Conservation (phyloP, 495 filamentous ascomycete species). For the Evansstolkia leycettana region DNA sequence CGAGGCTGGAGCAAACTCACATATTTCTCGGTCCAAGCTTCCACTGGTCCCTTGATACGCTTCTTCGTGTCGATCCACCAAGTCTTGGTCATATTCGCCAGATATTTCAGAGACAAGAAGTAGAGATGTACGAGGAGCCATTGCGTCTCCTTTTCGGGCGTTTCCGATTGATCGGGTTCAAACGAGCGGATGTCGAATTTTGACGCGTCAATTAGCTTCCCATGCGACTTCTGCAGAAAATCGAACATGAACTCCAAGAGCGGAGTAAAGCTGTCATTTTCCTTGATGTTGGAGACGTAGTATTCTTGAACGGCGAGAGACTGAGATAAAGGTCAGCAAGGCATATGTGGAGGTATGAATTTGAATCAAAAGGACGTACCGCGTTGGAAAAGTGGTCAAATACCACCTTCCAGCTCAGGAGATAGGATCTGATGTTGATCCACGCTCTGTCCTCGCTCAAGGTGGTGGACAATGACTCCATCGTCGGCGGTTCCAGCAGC, state of each 20-base stretch:
- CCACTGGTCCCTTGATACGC: constrained; percentile 62
- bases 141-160: constrained; percentile 54
- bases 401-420: constrained; percentile 84
- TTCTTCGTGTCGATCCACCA: constrained; percentile 75
- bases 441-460: constrained; percentile 27
- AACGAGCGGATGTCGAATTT: constrained; percentile 59
- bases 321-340: constrained; percentile 19
- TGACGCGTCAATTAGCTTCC: constrained; percentile 55
- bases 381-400: constrained; percentile 78
- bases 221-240: constrained; percentile 60
- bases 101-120: constrained; percentile 63
- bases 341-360: no score
- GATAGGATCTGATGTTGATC: constrained; percentile 51
- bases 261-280: constrained; percentile 53
- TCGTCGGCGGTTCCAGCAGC: constrained; percentile 38
- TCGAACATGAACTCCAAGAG: constrained; percentile 71
- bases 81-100: constrained; percentile 65
- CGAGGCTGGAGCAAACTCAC: constrained; percentile 22
- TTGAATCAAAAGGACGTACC: constrained; percentile 30
- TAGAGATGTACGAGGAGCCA: constrained; percentile 81
- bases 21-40: constrained; percentile 71
- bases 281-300: constrained; percentile 65
- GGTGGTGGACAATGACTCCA: constrained; percentile 35
- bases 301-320: constrained; percentile 69
- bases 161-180: constrained; percentile 43